Percentiles rank a stretch among this genome's conserved stretches.
Conservation (phyloP, 768 basidiomycete genomes). For the Lentinula sp. region DNA sequence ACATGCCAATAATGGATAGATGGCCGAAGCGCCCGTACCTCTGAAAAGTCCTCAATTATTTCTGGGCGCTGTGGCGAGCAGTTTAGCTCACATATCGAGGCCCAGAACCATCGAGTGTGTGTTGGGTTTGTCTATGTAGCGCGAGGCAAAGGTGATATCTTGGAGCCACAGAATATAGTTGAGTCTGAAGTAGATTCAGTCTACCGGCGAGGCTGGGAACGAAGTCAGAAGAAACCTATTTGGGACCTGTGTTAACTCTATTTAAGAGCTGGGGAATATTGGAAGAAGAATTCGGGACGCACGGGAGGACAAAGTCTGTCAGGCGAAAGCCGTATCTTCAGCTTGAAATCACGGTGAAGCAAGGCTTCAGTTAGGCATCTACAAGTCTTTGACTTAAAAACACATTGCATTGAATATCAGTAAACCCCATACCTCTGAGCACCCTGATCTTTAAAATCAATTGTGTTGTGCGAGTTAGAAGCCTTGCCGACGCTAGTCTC, state of each 20-base stretch:
- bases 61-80: no score
- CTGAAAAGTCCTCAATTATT: constrained; percentile 28
- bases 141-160: constrained; percentile 45
- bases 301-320: constrained; percentile 88
- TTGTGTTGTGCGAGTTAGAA: constrained; percentile 28
- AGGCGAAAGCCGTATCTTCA: constrained; percentile 55
- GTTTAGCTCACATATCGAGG: constrained; percentile 62
- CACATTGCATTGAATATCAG: neutral
- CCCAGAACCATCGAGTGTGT: constrained; percentile 31
- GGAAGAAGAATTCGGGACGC: constrained; percentile 16
- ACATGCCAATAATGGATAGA: constrained; percentile 79
- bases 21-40: constrained; percentile 87
- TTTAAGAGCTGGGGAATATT: neutral
- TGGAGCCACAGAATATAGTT: constrained; percentile 88
- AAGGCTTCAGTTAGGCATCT: constrained; percentile 80
- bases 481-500: constrained; percentile 15
- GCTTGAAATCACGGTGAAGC: constrained; percentile 64
- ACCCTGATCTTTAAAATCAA: constrained; percentile 71
- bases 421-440: constrained; percentile 55
- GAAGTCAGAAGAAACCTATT: constrained; percentile 44
- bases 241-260: constrained; percentile 44
- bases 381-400: constrained; percentile 4
- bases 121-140: constrained; percentile 6
- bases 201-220: neutral
- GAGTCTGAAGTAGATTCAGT: constrained; percentile 37